Conservation (phyloP, 176 grass and related monocot genomes). For the Lolium multiflorum region DNA sequence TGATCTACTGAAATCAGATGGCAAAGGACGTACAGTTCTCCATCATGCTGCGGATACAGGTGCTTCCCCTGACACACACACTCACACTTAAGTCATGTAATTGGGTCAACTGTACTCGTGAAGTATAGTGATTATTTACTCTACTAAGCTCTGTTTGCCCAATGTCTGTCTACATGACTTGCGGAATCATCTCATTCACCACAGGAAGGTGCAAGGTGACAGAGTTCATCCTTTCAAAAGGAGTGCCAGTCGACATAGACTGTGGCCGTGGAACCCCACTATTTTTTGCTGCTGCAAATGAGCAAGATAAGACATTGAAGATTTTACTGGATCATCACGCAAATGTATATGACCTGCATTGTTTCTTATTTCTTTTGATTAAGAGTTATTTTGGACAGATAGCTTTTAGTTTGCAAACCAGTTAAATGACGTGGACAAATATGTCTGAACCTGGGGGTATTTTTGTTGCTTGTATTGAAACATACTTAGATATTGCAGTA, state of each 20-base stretch:
- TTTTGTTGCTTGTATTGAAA: neutral
- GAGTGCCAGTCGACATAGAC: conserved; percentile 42
- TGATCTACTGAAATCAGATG: conserved; percentile 43
- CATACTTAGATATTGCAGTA: neutral
- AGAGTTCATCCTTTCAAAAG: conserved; percentile 36
- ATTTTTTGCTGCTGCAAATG: conserved; percentile 11
- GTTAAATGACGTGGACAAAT: no score
- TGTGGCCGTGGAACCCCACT: conserved; percentile 40
- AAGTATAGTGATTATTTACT: no score
- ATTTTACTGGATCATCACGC: conserved; percentile 46
- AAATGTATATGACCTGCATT: conserved; percentile 23
- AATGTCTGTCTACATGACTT: neutral
- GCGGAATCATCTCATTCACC: neutral
- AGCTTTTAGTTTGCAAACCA: neutral
- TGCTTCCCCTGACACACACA: neutral
- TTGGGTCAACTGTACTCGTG: neutral
- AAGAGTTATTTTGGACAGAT: neutral
- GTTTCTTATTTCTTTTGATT: conserved; percentile 5
- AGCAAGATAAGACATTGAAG: conserved; percentile 40
- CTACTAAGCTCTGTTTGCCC: neutral
- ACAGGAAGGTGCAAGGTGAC: conserved; percentile 41
- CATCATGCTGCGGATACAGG: conserved; percentile 32
- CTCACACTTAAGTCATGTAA: neutral
- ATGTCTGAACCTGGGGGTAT: neutral
- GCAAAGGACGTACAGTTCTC: conserved; percentile 1